Conservation (phyloP, 139 green algal genomes). For the Picochlorum sp. region DNA sequence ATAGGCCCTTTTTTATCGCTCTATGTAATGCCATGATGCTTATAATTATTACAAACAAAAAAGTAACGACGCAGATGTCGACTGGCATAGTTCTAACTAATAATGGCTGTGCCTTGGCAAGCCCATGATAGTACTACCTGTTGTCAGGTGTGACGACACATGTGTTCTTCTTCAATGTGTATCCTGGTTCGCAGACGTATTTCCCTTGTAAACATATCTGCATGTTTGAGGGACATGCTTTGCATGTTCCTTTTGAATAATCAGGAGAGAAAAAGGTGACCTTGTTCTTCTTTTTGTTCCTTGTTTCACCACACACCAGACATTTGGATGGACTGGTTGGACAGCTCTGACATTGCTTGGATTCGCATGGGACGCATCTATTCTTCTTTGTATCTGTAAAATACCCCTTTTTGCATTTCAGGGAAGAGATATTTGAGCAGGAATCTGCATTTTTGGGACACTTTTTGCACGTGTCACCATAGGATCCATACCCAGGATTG, state of each 20-base stretch:
- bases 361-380: background rate
- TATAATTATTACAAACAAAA: too few relatives aligned
- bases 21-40: too few relatives aligned
- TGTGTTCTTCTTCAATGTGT: background rate
- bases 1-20: too few relatives aligned
- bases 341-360: background rate
- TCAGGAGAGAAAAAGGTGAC: background rate
- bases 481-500: background rate
- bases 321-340: constrained; percentile 1
- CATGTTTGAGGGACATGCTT: background rate
- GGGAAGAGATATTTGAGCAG: background rate
- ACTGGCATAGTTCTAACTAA: too few relatives aligned
- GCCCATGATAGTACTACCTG: too few relatives aligned
- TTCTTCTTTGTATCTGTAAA: background rate
- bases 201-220: background rate
- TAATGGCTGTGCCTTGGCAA: too few relatives aligned
- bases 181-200: background rate
- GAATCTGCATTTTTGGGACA: background rate
- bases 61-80: too few relatives aligned
- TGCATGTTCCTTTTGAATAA: background rate
- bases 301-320: background rate
- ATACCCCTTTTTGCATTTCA: background rate
- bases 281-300: background rate
- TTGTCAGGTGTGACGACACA: background rate
- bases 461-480: background rate